These are phyloP conservation scores for Nakazawaea ishiwadae DNA, from an alignment of 805 yeast species.

Conservation along the genomic window DNA sequence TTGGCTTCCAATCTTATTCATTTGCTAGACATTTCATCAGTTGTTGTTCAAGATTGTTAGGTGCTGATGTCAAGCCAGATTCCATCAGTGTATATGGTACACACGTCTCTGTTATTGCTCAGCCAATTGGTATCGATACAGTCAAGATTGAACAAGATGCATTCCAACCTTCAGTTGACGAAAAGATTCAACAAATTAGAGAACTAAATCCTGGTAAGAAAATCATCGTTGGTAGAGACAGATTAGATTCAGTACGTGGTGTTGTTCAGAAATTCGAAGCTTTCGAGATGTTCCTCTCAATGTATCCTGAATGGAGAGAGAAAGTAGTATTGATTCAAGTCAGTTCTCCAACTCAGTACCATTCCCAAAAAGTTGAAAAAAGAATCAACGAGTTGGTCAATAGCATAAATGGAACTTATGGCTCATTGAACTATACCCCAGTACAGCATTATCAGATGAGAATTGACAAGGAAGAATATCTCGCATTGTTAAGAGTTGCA, in stretches of 20 bases:
- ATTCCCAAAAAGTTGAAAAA: constrained; percentile 64
- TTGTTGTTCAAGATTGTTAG: constrained; percentile 83
- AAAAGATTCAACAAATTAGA: constrained; percentile 60
- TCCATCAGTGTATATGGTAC: constrained; percentile 72
- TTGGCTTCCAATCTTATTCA: constrained; percentile 82
- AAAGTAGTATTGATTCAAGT: constrained; percentile 89
- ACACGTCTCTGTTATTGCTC: constrained; percentile 63
- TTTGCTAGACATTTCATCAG: constrained; percentile 90
- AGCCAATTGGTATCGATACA: constrained; percentile 90
- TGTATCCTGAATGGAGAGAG: constrained; percentile 90
- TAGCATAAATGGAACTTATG: constrained; percentile 80
- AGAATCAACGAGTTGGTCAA: constrained; percentile 80
- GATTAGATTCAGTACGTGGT: constrained; percentile 89
- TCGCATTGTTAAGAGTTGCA: constrained; percentile 83
- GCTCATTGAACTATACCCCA: constrained; percentile 78
- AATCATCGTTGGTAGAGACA: constrained; percentile 89
- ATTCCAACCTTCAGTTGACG: constrained; percentile 43
- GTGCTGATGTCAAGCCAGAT: constrained; percentile 63
- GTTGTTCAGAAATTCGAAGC: constrained; percentile 92
- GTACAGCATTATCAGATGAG: constrained; percentile 91
- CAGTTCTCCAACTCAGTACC: constrained; percentile 68
- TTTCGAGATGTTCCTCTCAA: constrained; percentile 77
- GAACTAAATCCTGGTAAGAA: constrained; percentile 60
- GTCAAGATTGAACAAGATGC: constrained; percentile 61
- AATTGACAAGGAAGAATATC: constrained; percentile 81